Evolutionary conservation across 179 eudicot species (phyloP), one percentile per base, ranked within the genome.

Genomic region (Heliamphora pulchella): DNA sequence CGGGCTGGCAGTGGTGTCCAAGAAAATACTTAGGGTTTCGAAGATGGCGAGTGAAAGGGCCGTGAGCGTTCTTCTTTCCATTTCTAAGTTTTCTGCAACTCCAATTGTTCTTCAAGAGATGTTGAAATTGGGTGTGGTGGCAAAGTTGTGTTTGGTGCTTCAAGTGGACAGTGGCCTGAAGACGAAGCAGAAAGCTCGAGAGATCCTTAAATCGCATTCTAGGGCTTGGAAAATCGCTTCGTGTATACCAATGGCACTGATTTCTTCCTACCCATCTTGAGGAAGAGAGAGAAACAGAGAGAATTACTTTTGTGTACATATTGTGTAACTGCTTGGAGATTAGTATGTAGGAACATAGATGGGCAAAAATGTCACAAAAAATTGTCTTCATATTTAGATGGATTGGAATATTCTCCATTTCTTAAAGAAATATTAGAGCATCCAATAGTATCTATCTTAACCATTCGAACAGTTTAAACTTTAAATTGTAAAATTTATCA

Each of bases 121-220:
- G 97, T 3, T 87, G 83, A 85, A 89, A 71, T 65, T 89, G 22
- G 97, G 97, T 41, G 92, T 88, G 65, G 97, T 89, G 80, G 69
- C 85, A 0, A 92, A 92, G 83, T 74, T 92, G 68, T 91, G 89
- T 57, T 81, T 92, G 87, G 90, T 91, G 66, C 81, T 92, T 58
- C 94, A 92, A 73, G 84, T 87, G 70, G 91, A 92, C 46, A 82
- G 89, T 66, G 88, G 86, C 20, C 68, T 18, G 2, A 92, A 89
- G 86, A 83, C 84, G 0, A 92, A 88, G 82, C 94, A 87, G 67
- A 91, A 66, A 71, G 88, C 86, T 3, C 86, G 74, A 62, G 97
- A 91, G 86, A 88, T 88, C 1, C 82, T 92, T 43, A 87, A 76
- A 81, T 51, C 86, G 91, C 92, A 91, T 77, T 82, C 88, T 67